Percentiles rank a stretch among this genome's conserved stretches.
phyloP scores from a whole-genome alignment of 2,329 filamentous ascomycete genomes.

The Aureobasidium uvarum region DNA sequence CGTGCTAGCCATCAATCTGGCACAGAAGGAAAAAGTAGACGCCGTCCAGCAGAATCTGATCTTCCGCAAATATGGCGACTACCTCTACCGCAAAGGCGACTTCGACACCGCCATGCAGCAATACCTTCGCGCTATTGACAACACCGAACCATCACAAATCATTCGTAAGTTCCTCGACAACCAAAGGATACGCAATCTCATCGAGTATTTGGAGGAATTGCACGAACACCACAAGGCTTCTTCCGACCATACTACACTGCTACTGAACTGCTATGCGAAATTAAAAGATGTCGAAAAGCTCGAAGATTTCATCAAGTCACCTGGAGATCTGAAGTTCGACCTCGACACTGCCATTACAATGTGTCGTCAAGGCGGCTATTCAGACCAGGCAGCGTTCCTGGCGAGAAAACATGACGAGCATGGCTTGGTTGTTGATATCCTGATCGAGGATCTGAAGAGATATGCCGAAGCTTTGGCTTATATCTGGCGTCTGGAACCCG shows the following conservation, averaged over 20 bases:
- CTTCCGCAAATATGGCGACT: slow-evolving; percentile 89
- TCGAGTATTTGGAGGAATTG: slow-evolving; percentile 93
- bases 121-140: slow-evolving; percentile 93
- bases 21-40: slow-evolving; percentile 83
- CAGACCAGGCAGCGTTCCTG: slow-evolving; percentile 91
- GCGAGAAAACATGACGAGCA: slow-evolving; percentile 93
- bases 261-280: slow-evolving; percentile 97
- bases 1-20: slow-evolving; percentile 84
- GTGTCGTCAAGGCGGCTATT: slow-evolving; percentile 96
- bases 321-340: slow-evolving; percentile 92
- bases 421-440: slow-evolving; percentile 88
- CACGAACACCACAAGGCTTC: slow-evolving; percentile 93
- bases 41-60: slow-evolving; percentile 82
- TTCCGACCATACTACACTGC: slow-evolving; percentile 88
- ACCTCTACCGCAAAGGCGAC: slow-evolving; percentile 89
- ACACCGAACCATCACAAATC: slow-evolving; percentile 92
- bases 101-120: slow-evolving; percentile 99
- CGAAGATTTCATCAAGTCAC: slow-evolving; percentile 94
- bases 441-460: slow-evolving; percentile 92
- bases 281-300: slow-evolving; percentile 95
- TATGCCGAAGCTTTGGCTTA: slow-evolving; percentile 87
- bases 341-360: slow-evolving; percentile 95
- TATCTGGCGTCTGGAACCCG: slow-evolving; percentile 82
- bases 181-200: slow-evolving; percentile 94
- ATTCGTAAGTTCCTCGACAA: slow-evolving; percentile 97